phyloP scores from a whole-genome alignment of 2,329 filamentous ascomycete genomes.

The Pezicula carpinea region DNA sequence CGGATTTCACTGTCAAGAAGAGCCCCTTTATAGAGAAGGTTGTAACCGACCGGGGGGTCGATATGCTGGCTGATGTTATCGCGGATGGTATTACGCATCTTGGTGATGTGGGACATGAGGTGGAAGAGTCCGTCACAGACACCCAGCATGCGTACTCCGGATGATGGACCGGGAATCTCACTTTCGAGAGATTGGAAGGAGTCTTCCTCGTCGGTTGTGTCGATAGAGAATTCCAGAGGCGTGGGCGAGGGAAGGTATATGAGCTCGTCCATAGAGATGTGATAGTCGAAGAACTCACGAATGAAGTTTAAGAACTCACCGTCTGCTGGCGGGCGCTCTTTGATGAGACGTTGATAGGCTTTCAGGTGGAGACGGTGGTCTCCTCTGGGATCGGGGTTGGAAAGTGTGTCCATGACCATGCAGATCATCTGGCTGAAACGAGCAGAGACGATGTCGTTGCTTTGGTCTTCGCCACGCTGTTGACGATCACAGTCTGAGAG shows the following conservation, averaged over 20 bases:
- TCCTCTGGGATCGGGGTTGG: slow-evolving; percentile 53
- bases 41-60: slow-evolving; percentile 69
- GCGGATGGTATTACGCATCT: slow-evolving; percentile 70
- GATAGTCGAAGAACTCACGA: slow-evolving; percentile 79
- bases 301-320: slow-evolving; percentile 68
- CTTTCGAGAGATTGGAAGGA: slow-evolving; percentile 19
- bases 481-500: slow-evolving; percentile 41
- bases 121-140: slow-evolving; percentile 78
- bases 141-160: slow-evolving; percentile 57
- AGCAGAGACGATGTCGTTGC: slow-evolving; percentile 45
- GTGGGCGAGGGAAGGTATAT: slow-evolving; percentile 39
- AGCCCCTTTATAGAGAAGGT: slow-evolving; percentile 65
- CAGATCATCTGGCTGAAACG: slow-evolving; percentile 61
- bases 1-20: slow-evolving; percentile 72
- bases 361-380: slow-evolving; percentile 77
- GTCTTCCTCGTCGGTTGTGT: slow-evolving; percentile 17
- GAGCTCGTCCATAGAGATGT: slow-evolving; percentile 62
- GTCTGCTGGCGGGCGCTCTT: slow-evolving; percentile 55
- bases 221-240: slow-evolving; percentile 21
- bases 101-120: slow-evolving; percentile 74
- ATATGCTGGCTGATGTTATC: slow-evolving; percentile 55
- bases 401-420: slow-evolving; percentile 51
- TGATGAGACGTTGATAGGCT: slow-evolving; percentile 70
- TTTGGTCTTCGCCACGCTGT: slow-evolving; percentile 38
- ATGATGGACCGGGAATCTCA: slow-evolving; percentile 11